phyloP scores from a whole-genome alignment of 331 rosid species.

The Malus hybrid region DNA sequence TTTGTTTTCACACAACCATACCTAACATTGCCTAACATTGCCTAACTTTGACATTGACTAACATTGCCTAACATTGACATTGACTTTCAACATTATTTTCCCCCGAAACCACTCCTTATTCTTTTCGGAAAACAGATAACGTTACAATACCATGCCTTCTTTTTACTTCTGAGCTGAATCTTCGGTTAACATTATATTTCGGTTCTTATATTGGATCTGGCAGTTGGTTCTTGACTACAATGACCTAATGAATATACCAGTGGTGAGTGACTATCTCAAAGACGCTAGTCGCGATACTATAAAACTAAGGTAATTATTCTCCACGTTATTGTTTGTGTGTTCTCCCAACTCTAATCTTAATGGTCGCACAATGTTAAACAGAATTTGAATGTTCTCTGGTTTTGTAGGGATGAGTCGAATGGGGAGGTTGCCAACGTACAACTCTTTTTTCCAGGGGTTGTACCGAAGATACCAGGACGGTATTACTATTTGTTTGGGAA shows the following conservation, averaged over 20 bases:
- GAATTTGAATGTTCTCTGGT: background rate
- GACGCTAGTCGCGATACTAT: conserved; percentile 11
- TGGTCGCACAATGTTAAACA: background rate
- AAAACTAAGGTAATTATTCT: conserved; percentile 47
- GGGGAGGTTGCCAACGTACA: conserved; percentile 56
- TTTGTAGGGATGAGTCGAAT: conserved; percentile 38
- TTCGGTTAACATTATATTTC: conserved; percentile 9
- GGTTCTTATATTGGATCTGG: conserved; percentile 22
- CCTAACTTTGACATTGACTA: too few species aligned
- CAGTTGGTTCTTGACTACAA: conserved; percentile 75
- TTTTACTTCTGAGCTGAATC: background rate
- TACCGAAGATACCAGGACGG: conserved; percentile 82
- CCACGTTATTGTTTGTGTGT: background rate
- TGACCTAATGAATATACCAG: conserved; percentile 65
- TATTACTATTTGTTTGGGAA: conserved; percentile 75
- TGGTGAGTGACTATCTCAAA: conserved; percentile 37
- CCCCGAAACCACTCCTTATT: too few species aligned
- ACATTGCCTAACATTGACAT: too few species aligned
- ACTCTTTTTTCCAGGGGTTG: conserved; percentile 26
- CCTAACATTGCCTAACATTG: too few species aligned
- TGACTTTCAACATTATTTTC: too few species aligned
- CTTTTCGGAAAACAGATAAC: too few species aligned
- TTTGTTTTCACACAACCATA: too few species aligned
- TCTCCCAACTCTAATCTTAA: background rate
- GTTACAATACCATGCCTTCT: background rate